Conservation (phyloP, 2,329 filamentous ascomycete genomes). For the Botrytis porri region DNA sequence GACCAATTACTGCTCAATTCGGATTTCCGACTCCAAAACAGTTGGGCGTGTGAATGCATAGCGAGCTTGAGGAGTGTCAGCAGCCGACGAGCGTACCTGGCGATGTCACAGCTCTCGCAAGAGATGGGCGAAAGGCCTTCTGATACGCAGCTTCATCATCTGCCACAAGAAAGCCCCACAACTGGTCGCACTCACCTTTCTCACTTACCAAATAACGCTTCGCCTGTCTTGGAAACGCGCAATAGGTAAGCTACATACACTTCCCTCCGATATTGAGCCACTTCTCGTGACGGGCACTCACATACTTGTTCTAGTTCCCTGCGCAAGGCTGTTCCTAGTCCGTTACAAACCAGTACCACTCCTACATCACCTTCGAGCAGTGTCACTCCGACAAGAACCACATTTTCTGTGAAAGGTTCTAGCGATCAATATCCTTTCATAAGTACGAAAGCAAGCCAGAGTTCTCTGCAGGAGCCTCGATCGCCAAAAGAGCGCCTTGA, state of each 20-base stretch:
- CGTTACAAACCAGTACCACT: constrained; percentile 37
- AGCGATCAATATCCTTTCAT: constrained; percentile 28
- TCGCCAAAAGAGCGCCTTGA: constrained; percentile 39
- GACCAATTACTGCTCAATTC: constrained; percentile 25
- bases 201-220: constrained; percentile 31
- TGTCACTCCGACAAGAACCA: constrained; percentile 36
- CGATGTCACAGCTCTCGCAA: constrained; percentile 30
- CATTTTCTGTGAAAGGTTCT: constrained; percentile 30
- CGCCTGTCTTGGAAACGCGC: constrained; percentile 28
- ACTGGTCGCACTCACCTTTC: constrained; percentile 30
- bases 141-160: constrained; percentile 30
- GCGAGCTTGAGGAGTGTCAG: constrained; percentile 32
- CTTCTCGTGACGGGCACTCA: constrained; percentile 22
- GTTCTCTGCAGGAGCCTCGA: constrained; percentile 30
- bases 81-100: constrained; percentile 18
- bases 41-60: constrained; percentile 23
- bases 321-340: constrained; percentile 38
- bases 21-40: constrained; percentile 20
- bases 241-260: constrained; percentile 32
- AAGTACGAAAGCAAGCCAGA: constrained; percentile 23
- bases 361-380: constrained; percentile 34
- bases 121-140: constrained; percentile 32
- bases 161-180: constrained; percentile 35
- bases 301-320: constrained; percentile 34
- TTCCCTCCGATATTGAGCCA: constrained; percentile 18